Base-by-base conservation (phyloP, 495 filamentous ascomycete species). In the Elaphomyces granulatus region DNA sequence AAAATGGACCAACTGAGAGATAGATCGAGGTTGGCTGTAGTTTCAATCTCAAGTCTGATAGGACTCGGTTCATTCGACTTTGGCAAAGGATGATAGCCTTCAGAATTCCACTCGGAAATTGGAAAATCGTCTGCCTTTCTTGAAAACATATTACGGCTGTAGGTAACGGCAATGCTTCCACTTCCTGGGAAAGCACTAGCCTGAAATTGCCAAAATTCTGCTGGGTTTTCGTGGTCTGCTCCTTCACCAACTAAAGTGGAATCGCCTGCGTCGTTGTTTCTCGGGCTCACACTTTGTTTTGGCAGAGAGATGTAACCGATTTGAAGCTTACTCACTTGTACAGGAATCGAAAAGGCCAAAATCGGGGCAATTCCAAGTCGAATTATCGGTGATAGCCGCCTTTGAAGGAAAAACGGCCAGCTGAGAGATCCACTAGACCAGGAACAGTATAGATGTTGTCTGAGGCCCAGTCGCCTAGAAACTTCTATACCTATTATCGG, bases 141-240 rank as follows among this genome's bases (percentile, higher is more conserved):
- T 7, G 61, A 60, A 34, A 68, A 68, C 20, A 68, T 36, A 31
- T 64, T 68, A 1, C 63, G 56, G 9, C 56, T 53, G 39, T 68
- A 68, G 17, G 15, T 55, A 20, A 64, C 40, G 4, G 48, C 45
- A 14, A 68, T 10, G 14, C 42, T 53, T 3, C 48, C 56, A 16
- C 46, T 47, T 1, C 23, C 35, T 0, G 64, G 64, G 28, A 49
- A 48, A 8, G 54, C 55, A 31, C 47, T 33, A 15, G 60, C 20
- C 7, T 37, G 45, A 0, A 51, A 47, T 34, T 58, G 50, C 60
- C 61, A 68, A 2, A 52, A 39, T 36, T 65, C 64, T 3, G 37
- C 34, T 16, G 46, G 51, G 21, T 55, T 49, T 3, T 26, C 26
- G 15, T 56, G 49, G 15, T 59, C 55, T 2, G 51, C 50, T 15